phyloP scores from a whole-genome alignment of 2,329 filamentous ascomycete species.

The Helotiales sp. region DNA sequence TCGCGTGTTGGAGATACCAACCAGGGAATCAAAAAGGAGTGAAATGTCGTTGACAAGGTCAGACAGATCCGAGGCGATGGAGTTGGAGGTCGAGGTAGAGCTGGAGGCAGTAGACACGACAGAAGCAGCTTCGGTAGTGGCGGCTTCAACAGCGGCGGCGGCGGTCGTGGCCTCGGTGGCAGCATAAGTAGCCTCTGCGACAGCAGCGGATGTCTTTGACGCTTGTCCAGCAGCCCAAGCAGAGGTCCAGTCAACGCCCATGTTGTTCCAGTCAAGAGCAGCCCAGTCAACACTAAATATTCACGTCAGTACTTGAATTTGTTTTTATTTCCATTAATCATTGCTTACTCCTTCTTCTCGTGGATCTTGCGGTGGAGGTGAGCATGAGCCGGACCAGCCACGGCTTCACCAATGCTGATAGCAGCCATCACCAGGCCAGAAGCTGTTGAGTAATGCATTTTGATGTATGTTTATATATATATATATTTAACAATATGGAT shows the following conservation, averaged over 20 bases:
- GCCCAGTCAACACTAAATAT: conserved; percentile 23
- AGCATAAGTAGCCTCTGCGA: background rate
- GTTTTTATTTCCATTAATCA: background rate
- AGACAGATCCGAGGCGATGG: background rate
- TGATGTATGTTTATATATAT: conserved; percentile 16
- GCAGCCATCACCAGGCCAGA: conserved; percentile 31
- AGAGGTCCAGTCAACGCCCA: conserved; percentile 31
- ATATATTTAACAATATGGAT: conserved; percentile 6
- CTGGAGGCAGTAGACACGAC: background rate
- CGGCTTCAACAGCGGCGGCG: conserved; percentile 1
- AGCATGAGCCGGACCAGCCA: conserved; percentile 33
- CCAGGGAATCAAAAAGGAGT: conserved; percentile 17
- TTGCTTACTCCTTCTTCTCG: conserved; percentile 34
- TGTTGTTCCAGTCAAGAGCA: conserved; percentile 27
- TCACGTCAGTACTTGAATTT: conserved; percentile 1
- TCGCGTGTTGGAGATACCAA: conserved; percentile 27
- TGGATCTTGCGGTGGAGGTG: conserved; percentile 31
- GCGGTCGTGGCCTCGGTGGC: conserved; percentile 2
- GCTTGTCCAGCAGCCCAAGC: conserved; percentile 27
- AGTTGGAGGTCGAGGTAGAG: conserved; percentile 1
- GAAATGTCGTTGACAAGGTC: conserved; percentile 2
- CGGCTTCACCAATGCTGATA: conserved; percentile 30
- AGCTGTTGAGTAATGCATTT: conserved; percentile 34
- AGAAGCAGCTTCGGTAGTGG: conserved; percentile 3
- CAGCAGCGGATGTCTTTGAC: conserved; percentile 4